A percentile compares a stretch with the other conserved stretches of the same genome.
Evolutionary conservation across 345 rosid species (phyloP).

Genomic region (Aethionema arabicum): DNA sequence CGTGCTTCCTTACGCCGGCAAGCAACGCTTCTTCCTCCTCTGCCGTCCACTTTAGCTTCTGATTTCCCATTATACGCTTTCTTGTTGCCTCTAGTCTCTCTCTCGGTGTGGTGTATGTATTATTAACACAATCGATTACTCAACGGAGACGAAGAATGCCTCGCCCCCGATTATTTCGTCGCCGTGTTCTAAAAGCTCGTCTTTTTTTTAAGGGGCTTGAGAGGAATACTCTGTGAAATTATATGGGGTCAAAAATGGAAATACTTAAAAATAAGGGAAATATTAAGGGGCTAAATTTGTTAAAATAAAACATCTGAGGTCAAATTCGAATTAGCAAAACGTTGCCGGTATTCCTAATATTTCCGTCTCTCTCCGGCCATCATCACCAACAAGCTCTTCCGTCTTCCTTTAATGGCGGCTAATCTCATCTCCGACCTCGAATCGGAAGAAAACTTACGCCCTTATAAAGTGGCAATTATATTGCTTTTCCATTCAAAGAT

Average conservation of each 20-base stretch:
- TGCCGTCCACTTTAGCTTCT: constrained; percentile 80
- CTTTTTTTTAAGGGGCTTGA: background rate
- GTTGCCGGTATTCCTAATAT: too few species aligned
- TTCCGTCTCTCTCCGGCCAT: constrained; percentile 4
- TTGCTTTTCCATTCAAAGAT: background rate
- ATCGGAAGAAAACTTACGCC: constrained; percentile 42
- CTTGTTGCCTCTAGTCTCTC: constrained; percentile 1
- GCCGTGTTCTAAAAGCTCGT: background rate
- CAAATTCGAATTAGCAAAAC: constrained; percentile 11
- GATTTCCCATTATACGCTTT: constrained; percentile 64
- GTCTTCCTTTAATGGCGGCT: constrained; percentile 32
- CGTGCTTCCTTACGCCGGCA: constrained; percentile 68
- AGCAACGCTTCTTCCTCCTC: constrained; percentile 78
- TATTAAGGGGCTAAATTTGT: background rate
- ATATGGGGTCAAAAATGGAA: background rate
- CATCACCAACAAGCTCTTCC: background rate
- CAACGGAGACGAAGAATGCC: constrained; percentile 9
- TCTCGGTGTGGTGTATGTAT: background rate
- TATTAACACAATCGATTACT: background rate
- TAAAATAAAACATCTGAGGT: constrained; percentile 15
- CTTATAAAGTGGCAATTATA: constrained; percentile 34
- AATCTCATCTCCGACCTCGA: constrained; percentile 38
- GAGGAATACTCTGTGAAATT: background rate
- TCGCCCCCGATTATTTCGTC: constrained; percentile 17
- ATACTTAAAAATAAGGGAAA: background rate